phyloP scores from a whole-genome alignment of 2,329 filamentous ascomycete species.

The Venturia pyrina region DNA sequence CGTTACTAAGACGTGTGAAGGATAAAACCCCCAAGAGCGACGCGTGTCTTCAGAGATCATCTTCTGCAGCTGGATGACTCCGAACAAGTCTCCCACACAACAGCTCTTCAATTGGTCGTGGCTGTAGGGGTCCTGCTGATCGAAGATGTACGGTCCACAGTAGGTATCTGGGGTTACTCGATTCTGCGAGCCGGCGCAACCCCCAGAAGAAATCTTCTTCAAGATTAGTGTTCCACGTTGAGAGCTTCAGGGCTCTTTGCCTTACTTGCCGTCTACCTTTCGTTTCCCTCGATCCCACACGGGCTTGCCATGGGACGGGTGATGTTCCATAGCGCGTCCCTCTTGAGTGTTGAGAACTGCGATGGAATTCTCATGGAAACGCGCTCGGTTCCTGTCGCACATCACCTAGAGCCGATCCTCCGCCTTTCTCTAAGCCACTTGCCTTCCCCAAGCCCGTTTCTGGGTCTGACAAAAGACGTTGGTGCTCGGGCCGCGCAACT shows the following conservation, averaged over 20 bases:
- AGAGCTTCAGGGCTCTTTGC: neutral
- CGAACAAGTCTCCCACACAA: neutral
- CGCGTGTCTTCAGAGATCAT: neutral
- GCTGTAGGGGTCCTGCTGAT: neutral
- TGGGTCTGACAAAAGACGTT: neutral
- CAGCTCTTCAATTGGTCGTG: neutral
- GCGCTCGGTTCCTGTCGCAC: neutral
- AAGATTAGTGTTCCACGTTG: neutral
- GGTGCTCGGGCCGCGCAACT: neutral
- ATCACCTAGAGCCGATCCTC: neutral
- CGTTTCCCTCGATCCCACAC: neutral
- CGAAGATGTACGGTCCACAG: neutral
- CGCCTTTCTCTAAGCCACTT: neutral
- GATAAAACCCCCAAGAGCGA: neutral
- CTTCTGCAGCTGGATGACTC: neutral
- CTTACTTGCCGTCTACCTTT: neutral
- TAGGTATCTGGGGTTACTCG: neutral
- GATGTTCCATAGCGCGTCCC: neutral
- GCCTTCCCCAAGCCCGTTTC: neutral
- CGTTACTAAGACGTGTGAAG: neutral
- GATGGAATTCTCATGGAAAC: neutral
- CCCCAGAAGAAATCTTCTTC: no score
- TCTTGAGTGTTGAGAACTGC: no score
- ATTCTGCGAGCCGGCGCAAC: neutral
- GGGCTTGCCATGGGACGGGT: neutral